phyloP scores from a whole-genome alignment of 202 grass and related monocot species.

The Brachypodium distachyon region DNA sequence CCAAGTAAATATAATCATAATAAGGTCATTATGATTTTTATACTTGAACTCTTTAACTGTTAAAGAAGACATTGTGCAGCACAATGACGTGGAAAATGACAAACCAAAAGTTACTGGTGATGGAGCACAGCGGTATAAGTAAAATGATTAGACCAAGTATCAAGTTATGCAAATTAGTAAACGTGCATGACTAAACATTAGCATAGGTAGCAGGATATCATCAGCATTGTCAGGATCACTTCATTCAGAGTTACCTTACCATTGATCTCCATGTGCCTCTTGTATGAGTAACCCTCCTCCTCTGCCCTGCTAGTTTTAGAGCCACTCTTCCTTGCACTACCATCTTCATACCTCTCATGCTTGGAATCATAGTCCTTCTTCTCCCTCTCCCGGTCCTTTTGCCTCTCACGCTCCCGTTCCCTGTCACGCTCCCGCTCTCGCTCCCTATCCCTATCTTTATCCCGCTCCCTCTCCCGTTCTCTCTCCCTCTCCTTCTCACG shows the following conservation, averaged over 20 bases:
- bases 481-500: slow-evolving; percentile 23
- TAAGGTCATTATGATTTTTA: not conserved
- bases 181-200: not conserved
- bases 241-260: slow-evolving; percentile 33
- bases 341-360: slow-evolving; percentile 53
- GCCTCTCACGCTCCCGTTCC: slow-evolving; percentile 30
- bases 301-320: slow-evolving; percentile 31
- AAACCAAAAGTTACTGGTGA: not conserved
- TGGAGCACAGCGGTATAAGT: not conserved
- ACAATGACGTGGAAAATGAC: not conserved
- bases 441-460: slow-evolving; percentile 34
- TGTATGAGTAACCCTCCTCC: slow-evolving; percentile 35
- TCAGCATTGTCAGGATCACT: not conserved
- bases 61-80: not conserved
- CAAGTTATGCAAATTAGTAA: not conserved
- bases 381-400: slow-evolving; percentile 46
- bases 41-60: not conserved
- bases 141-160: slow-evolving; percentile 3
- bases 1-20: not conserved
- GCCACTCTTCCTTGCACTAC: slow-evolving; percentile 32
- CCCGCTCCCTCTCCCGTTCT: slow-evolving; percentile 41
- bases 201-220: not conserved
- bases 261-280: slow-evolving; percentile 35
- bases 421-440: slow-evolving; percentile 36
- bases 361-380: slow-evolving; percentile 56